Base-by-base conservation (phyloP, 352 stramenopile species). In the Globisporangium iwayamae region DNA sequence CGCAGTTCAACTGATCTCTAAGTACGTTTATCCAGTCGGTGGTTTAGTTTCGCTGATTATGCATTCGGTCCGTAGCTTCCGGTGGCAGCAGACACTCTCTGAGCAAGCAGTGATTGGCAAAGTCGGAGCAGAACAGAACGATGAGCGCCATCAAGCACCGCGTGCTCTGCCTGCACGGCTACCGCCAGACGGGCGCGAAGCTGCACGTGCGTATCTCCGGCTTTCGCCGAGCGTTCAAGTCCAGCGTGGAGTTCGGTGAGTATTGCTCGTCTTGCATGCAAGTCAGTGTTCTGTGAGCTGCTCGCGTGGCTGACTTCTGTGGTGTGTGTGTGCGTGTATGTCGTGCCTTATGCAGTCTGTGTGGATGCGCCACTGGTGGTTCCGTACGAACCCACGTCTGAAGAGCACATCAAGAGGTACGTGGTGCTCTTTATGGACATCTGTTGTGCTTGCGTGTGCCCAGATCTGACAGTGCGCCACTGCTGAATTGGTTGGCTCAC, bases 131-230 rank as follows among this genome's bases (percentile, higher is more conserved):
- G 25, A 5, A 20, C 10, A 7, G 30, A 59, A 22, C 48, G 7
- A 73, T 71, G 64, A 71, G 64, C 54, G 20, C 47, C 14, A 75
- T 77, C 61, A 94, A 91, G 74, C 74, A 74, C 20, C 85, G 85
- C 48, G 76, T 96, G 8, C 71, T 96, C 16, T 96, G 87, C 68
- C 76, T 96, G 18, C 87, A 96, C 63, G 87, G 87, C 30, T 91
- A 93, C 66, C 80, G 83, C 63, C 87, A 96, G 71, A 87, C 83
- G 60, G 85, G 72, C 25, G 64, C 78, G 52, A 94, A 90, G 65
- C 62, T 96, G 30, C 85, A 79, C 53, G 83, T 74, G 1, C 81
- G 85, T 63, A 91, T 96, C 32, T 79, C 83, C 1, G 81, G 80
- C 14, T 86, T 88, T 51, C 79, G 83, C 4, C 79, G 87, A 10